Percentiles rank a stretch among this genome's conserved stretches.
Evolutionary conservation across 2,329 filamentous ascomycete species (phyloP).

Genomic region (Sphaerulina vaccinii): DNA sequence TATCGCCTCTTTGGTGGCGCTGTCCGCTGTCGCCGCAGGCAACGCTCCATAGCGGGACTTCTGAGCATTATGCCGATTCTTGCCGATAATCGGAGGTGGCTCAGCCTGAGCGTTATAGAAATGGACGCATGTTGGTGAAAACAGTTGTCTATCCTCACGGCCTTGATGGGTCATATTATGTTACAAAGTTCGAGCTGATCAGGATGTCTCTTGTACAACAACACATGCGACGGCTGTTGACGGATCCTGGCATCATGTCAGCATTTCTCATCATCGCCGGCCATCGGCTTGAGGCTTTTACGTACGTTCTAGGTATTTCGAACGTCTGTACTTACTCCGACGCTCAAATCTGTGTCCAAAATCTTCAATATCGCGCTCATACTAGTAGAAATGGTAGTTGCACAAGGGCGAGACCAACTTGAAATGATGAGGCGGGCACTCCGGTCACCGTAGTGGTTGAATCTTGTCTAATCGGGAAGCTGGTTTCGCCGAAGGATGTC

Average conservation of each 20-base stretch:
- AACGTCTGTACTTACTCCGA: too few species aligned
- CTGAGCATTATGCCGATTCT: not conserved
- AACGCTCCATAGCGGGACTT: not conserved
- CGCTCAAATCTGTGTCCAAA: not conserved
- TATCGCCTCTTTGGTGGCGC: not conserved
- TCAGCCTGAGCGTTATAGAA: not conserved
- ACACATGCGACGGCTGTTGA: not conserved
- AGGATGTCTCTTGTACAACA: not conserved
- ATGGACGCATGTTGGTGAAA: not conserved
- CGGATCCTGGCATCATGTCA: not conserved
- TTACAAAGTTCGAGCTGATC: not conserved
- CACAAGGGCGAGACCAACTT: not conserved
- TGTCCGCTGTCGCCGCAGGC: not conserved
- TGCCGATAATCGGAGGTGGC: not conserved
- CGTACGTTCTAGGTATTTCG: too few species aligned
- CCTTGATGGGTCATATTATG: not conserved
- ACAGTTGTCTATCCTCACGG: not conserved
- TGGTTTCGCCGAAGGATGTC: too few species aligned
- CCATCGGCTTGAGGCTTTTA: too few species aligned
- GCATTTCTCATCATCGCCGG: not conserved
- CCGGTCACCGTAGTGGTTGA: too few species aligned
- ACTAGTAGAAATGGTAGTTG: not conserved
- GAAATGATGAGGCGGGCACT: too few species aligned
- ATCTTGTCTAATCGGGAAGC: too few species aligned
- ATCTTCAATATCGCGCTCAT: slow-evolving; percentile 12